Evolutionary conservation across 1,284 basidiomycete species (phyloP).

Genomic region (Pholiota adiposa): DNA sequence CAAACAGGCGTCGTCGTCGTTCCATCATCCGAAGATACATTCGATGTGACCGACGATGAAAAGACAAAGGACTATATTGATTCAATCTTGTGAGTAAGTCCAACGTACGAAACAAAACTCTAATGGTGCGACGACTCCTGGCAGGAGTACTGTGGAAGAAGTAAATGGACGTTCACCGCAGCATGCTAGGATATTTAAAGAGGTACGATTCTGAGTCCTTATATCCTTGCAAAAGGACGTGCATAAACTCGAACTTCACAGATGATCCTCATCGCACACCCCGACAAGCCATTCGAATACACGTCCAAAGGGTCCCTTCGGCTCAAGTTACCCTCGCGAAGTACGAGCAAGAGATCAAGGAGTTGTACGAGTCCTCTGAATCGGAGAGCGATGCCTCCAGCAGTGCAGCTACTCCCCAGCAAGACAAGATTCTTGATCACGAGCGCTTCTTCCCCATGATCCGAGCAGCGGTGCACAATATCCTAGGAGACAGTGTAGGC

Average conservation of each 20-base stretch:
- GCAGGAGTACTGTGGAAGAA: background rate
- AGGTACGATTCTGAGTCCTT: constrained; percentile 1
- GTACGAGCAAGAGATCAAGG: constrained; percentile 6
- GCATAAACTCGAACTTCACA: too few species aligned
- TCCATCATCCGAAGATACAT: background rate
- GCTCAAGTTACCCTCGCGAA: background rate
- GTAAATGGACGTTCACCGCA: background rate
- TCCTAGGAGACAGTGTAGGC: background rate
- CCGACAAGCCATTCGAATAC: constrained; percentile 5
- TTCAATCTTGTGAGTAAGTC: background rate
- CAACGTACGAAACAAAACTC: background rate
- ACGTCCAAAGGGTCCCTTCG: constrained; percentile 1
- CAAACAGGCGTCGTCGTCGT: constrained; percentile 3
- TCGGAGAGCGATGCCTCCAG: background rate
- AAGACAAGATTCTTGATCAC: background rate
- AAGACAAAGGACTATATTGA: background rate
- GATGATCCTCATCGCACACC: constrained; percentile 9
- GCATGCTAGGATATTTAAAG: constrained; percentile 11
- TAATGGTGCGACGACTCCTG: background rate
- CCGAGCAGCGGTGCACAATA: background rate
- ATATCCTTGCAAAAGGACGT: too few species aligned
- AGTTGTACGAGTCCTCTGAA: background rate
- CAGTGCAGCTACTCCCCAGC: background rate
- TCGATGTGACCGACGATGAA: background rate
- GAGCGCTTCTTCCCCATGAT: background rate